Conservation (phyloP, 164 flowering plant genomes). For the Akebia trifoliata region DNA sequence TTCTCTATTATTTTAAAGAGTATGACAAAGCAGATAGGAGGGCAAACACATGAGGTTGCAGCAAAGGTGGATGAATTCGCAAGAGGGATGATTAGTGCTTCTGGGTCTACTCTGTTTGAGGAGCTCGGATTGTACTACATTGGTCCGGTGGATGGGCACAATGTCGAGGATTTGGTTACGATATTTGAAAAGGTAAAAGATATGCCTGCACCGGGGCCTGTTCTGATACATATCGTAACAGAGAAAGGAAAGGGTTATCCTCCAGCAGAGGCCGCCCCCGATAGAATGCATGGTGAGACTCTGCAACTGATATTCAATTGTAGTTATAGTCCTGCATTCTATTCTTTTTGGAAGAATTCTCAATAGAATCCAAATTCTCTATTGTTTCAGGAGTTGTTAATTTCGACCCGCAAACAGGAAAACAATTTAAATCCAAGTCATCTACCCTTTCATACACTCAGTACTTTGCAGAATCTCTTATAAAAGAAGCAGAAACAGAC, state of each 20-base stretch:
- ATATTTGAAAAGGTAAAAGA: conserved; percentile 66
- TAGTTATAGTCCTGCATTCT: not conserved
- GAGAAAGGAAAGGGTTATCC: conserved; percentile 96
- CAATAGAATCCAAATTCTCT: conserved; percentile 5
- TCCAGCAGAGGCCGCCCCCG: conserved; percentile 87
- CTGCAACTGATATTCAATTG: not conserved
- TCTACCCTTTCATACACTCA: conserved; percentile 70
- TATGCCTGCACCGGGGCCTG: conserved; percentile 85
- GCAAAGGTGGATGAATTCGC: conserved; percentile 84
- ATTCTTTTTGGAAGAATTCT: not conserved
- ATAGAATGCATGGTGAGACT: conserved; percentile 84
- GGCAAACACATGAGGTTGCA: conserved; percentile 62
- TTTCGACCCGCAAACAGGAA: conserved; percentile 72
- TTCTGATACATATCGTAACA: conserved; percentile 78
- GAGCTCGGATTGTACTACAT: conserved; percentile 87
- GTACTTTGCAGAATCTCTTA: conserved; percentile 80
- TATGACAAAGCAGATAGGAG: conserved; percentile 73
- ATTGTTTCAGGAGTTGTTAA: conserved; percentile 71
- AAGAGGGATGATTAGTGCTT: conserved; percentile 71
- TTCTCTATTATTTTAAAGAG: conserved; percentile 27
- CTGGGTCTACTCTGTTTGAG: conserved; percentile 75
- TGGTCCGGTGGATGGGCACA: conserved; percentile 93
- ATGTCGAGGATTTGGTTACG: conserved; percentile 57
- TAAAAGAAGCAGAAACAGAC: conserved; percentile 77
- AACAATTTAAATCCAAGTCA: conserved; percentile 66